Base-by-base conservation (phyloP, 176 grass and related monocot genomes). In the Dactylis glomerata region DNA sequence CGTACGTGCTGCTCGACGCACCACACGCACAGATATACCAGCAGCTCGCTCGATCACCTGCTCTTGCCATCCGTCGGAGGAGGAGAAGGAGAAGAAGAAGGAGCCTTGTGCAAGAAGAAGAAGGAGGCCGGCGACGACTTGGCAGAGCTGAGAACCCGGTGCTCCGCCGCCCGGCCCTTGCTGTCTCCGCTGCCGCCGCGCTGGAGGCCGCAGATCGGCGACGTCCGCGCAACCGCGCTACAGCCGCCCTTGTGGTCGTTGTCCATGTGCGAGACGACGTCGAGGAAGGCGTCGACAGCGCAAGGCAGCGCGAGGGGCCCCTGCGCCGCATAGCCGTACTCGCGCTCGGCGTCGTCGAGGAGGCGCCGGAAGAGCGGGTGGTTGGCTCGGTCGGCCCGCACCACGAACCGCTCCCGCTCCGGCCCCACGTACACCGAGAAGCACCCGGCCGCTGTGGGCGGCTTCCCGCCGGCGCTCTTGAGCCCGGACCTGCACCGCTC, bases 391-490 rank as follows among this genome's bases (percentile, higher is more conserved):
- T 89, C 67, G 20, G 82, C 80, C 62, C 83, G 87, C 75, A 97
- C 90, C 75, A 90, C 75, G 87, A 94, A 94, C 0, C 94, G 87
- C 65, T 97, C 89, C 83, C 90, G 86, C 64, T 82, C 85, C 14
- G 89, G 47, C 13, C 94, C 94, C 4, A 97, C 92, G 68, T 92
- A 94, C 63, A 97, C 85, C 17, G 94, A 90, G 87, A 97, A 92
- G 89, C 87, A 97, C 26, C 94, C 94, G 32, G 83, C 51, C 36
- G 88, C 87, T 10, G 85, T 6, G 9, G 59, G 30, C 24, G 5
- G 13, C 59, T 15, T 63, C 5, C 49, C 4, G 5, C 17, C 6
- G 17, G 0, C 17, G 34, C 49, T 42, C 49, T 11, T 61, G 58
- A 55, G 52, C 24, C 40, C 49, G 20, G 93, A 96, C 82, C 33